phyloP scores from a whole-genome alignment of 768 basidiomycete genomes.

The Psilocybe tampanensis region DNA sequence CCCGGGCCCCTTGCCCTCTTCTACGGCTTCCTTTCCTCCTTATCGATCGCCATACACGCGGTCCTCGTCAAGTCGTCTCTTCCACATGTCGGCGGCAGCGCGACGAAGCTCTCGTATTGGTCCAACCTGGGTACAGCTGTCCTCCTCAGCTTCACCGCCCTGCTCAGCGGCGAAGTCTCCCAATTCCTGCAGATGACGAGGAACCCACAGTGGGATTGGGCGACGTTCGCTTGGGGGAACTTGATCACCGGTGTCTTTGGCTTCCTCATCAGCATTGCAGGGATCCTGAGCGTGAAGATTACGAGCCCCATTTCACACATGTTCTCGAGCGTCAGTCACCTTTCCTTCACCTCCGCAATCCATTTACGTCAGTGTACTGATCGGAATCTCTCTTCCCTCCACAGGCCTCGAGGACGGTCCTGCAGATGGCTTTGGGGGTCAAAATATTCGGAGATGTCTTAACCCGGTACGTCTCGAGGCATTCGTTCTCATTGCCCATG shows the following conservation, averaged over 20 bases:
- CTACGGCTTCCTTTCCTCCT: constrained; percentile 70
- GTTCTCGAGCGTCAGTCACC: constrained; percentile 51
- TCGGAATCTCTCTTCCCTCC: neutral
- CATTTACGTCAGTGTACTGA: neutral
- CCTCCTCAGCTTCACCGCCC: constrained; percentile 57
- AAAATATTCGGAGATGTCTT: constrained; percentile 70
- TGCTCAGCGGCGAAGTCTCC: constrained; percentile 67
- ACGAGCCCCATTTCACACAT: constrained; percentile 87
- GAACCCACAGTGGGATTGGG: constrained; percentile 17
- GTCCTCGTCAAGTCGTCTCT: constrained; percentile 80
- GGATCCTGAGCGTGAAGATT: constrained; percentile 79
- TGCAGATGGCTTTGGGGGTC: constrained; percentile 70
- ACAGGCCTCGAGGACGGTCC: constrained; percentile 78
- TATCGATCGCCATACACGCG: constrained; percentile 77
- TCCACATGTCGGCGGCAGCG: constrained; percentile 66
- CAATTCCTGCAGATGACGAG: constrained; percentile 45
- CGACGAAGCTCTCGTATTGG: constrained; percentile 77
- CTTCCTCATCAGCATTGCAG: constrained; percentile 81
- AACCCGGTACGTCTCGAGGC: constrained; percentile 47
- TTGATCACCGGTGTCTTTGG: constrained; percentile 64
- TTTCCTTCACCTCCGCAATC: neutral
- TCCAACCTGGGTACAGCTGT: constrained; percentile 68
- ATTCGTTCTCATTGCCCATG: neutral
- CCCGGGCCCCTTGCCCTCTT: constrained; percentile 59
- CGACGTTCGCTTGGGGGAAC: constrained; percentile 31